phyloP scores from a whole-genome alignment of 306 rosid species.

The Delonix regia region DNA sequence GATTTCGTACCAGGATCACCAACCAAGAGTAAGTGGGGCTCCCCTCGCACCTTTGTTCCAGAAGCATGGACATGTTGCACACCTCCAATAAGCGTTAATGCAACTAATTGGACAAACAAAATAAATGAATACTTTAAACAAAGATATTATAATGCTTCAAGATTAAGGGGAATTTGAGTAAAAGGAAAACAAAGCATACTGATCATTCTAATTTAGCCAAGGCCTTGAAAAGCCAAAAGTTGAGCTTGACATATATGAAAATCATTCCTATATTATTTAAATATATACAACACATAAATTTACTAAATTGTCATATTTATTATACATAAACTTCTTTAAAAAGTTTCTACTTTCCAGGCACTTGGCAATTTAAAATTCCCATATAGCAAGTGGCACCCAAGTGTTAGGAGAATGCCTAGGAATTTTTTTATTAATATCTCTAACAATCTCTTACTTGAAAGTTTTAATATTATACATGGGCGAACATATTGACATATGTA shows the following conservation, averaged over 20 bases:
- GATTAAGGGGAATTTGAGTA: background rate
- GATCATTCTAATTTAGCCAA: conserved; percentile 9
- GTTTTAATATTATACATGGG: background rate
- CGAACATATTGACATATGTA: too few relatives aligned
- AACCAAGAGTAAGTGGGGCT: conserved; percentile 92
- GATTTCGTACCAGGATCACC: conserved; percentile 87
- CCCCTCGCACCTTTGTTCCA: conserved; percentile 95
- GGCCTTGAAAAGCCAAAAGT: background rate
- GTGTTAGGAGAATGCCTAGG: background rate
- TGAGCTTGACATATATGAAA: too few relatives aligned
- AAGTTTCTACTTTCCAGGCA: too few relatives aligned
- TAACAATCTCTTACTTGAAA: background rate
- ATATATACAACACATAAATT: too few relatives aligned
- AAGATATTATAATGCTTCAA: conserved; percentile 8
- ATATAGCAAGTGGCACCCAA: too few relatives aligned
- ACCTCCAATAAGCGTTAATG: conserved; percentile 92
- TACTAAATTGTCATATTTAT: too few relatives aligned
- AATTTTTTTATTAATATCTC: too few relatives aligned
- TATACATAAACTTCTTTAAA: too few relatives aligned
- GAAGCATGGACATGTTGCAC: conserved; percentile 92
- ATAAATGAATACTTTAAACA: conserved; percentile 24
- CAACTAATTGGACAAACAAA: conserved; percentile 59
- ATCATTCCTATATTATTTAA: too few relatives aligned
- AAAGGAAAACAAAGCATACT: background rate
- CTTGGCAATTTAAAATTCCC: too few relatives aligned